Conservation (phyloP, 2,329 filamentous ascomycete species). For the Monilinia laxa region DNA sequence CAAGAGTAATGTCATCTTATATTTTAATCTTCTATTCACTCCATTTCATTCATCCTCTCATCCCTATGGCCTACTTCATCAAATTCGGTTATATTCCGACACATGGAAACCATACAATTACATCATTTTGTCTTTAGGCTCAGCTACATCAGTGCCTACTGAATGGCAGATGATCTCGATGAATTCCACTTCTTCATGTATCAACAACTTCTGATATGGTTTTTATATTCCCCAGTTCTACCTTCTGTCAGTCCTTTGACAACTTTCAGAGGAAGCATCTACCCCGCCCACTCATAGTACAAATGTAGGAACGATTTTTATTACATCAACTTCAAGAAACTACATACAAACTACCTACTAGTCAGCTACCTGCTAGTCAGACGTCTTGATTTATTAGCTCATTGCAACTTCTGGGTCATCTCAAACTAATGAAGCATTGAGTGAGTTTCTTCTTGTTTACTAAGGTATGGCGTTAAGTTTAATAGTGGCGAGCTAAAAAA, state of each 20-base stretch:
- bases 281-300: not conserved
- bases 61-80: not conserved
- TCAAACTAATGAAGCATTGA: not conserved
- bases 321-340: not conserved
- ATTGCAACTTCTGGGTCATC: not conserved
- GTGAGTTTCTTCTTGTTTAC: not conserved
- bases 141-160: not conserved
- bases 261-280: not conserved
- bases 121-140: no score
- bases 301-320: not conserved
- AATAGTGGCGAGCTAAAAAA: not conserved
- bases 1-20: not conserved
- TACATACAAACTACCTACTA: not conserved
- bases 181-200: not conserved
- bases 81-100: not conserved
- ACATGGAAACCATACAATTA: not conserved
- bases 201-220: not conserved
- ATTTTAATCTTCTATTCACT: conserved; percentile 4
- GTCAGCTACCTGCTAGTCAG: not conserved
- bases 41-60: not conserved
- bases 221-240: not conserved
- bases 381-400: not conserved
- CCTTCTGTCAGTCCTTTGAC: not conserved
- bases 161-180: not conserved
- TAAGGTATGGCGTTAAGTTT: not conserved